A percentile compares a stretch with the other conserved stretches of the same genome.
Evolutionary conservation across 176 grass and related monocot genomes (phyloP).

Genomic region (sorghum (Sorghum bicolor)): Sorghum_bicolor_NCBIv3 NC_012871.2:4337001-4337500

Average conservation of each 20-base stretch:
- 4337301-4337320: conserved; percentile 72
- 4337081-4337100: background rate
- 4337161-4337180: background rate
- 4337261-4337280: background rate
- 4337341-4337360: conserved; percentile 56
- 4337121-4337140: too few relatives aligned
- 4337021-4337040: background rate
- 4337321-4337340: conserved; percentile 51
- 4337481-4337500: conserved; percentile 43
- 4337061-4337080: background rate
- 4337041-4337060: too few relatives aligned
- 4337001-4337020: background rate
- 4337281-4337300: conserved; percentile 43
- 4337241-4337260: background rate
- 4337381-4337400: conserved; percentile 61
- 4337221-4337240: too few relatives aligned
- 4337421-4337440: conserved; percentile 64
- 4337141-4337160: background rate
- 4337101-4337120: too few relatives aligned
- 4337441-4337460: conserved; percentile 65
- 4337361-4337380: conserved; percentile 61
- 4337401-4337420: conserved; percentile 60
- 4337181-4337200: background rate
- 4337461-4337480: conserved; percentile 33
- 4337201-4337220: too few relatives aligned